Conservation (phyloP, 2,329 filamentous ascomycete species). For the Bipolaris cookei region DNA sequence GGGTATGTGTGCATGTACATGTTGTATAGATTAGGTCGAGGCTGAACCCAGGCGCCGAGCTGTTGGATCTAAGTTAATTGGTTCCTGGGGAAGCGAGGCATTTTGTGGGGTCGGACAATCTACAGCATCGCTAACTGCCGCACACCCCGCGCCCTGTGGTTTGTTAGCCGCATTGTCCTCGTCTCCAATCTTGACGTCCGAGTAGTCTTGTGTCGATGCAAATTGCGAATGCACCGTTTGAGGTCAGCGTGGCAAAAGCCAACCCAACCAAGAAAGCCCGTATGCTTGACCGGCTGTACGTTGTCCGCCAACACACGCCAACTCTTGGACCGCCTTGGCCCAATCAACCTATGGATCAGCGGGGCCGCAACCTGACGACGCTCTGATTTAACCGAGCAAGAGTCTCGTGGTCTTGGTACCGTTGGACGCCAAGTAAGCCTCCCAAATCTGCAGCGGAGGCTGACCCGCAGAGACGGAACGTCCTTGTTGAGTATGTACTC, state of each 20-base stretch:
- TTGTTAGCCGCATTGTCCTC: background rate
- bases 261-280: background rate
- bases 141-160: background rate
- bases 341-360: background rate
- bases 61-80: constrained; percentile 3
- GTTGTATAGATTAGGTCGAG: background rate
- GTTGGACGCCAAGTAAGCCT: background rate
- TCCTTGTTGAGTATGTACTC: background rate
- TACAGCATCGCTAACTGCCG: constrained; percentile 4
- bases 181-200: background rate
- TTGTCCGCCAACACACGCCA: background rate
- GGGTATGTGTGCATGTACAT: background rate
- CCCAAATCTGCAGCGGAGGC: background rate
- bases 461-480: background rate
- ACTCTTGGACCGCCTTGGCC: constrained; percentile 3
- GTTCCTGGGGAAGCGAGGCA: background rate
- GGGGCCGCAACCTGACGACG: background rate
- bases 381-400: constrained; percentile 3
- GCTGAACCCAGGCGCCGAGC: constrained; percentile 3
- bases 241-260: background rate
- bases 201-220: background rate
- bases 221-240: background rate
- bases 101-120: background rate
- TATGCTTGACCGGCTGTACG: constrained; percentile 1
- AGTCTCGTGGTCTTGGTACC: background rate